Base-by-base conservation (phyloP, 768 basidiomycete species). In the Lyophyllum semitale region DNA sequence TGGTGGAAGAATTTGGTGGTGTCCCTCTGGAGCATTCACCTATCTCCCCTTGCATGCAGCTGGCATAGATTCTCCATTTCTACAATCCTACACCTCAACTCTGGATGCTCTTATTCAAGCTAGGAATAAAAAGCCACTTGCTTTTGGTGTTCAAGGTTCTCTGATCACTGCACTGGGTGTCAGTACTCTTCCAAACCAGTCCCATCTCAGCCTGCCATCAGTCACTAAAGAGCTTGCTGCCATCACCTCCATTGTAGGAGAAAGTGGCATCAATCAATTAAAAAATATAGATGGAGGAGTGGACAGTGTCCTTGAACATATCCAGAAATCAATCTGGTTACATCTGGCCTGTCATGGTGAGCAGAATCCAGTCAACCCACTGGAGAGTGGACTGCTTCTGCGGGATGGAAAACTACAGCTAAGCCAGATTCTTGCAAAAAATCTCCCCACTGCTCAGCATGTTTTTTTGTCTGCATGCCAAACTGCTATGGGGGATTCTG, bases 381-480 rank as follows among this genome's bases (percentile, higher is more conserved):
- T 64, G 2, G 42, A 59, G 15, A 64, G 66, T 37, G 56, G 59
- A 3, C 38, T 68, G 3, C 15, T 60, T 5, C 56, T 70, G 1
- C 57, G 63, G 43, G 55, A 64, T 47, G 57, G 57, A 8, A 42
- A 55, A 2, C 58, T 68, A 15, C 50, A 62, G 38, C 26, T 71
- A 12, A 37, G 66, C 45, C 54, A 48, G 22, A 58, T 73, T 20
- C 61, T 71, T 40, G 54, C 30, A 53, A 58, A 59, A 2, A 38
- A 61, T 45, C 47, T 73, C 51, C 61, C 63, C 8, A 18, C 57
- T 53, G 63, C 69, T 25, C 61, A 68, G 37, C 64, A 80, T 40
- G 79, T 73, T 0, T 77, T 79, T 60, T 69, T 81, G 3, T 78
- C 78, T 5, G 79, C 79, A 0, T 81, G 79, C 54, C 69, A 81